Percentiles rank a stretch among this genome's conserved stretches.
These are phyloP conservation scores for Fusarium sp. DNA, from an alignment of 2,329 filamentous ascomycete genomes.

Conservation along the genomic window DNA sequence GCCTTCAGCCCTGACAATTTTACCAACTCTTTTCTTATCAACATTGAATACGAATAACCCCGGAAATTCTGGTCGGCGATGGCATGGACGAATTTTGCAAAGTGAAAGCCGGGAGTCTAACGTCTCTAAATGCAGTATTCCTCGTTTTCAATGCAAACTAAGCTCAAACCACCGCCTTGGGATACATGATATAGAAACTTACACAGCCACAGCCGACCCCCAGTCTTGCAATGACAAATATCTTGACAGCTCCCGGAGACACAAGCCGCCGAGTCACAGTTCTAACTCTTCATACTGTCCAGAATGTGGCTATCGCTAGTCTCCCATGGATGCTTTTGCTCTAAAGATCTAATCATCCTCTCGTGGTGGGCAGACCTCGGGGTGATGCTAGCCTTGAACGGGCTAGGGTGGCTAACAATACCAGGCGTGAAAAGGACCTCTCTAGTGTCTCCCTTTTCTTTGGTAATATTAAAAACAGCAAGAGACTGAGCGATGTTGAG, in stretches of 20 bases:
- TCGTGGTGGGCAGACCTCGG: constrained; percentile 27
- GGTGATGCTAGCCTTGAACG: constrained; percentile 24
- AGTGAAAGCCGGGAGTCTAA: neutral
- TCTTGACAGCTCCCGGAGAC: neutral
- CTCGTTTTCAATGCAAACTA: neutral
- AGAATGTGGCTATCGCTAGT: neutral
- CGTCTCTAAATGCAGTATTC: neutral
- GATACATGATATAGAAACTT: neutral
- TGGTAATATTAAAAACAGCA: constrained; percentile 56
- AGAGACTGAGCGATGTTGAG: constrained; percentile 55
- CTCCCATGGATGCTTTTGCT: constrained; percentile 32
- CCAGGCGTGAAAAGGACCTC: constrained; percentile 25
- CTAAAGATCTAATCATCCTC: constrained; percentile 23
- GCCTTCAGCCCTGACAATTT: neutral
- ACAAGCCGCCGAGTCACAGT: neutral
- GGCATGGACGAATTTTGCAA: neutral
- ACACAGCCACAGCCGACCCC: neutral
- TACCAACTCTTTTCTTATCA: neutral
- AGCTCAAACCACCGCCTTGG: neutral
- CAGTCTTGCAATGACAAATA: neutral
- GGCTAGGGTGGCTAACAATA: constrained; percentile 28
- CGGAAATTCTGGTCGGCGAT: neutral
- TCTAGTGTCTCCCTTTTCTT: neutral
- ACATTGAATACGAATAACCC: neutral
- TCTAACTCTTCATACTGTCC: neutral